A percentile compares a stretch with the other conserved stretches of the same genome.
These are phyloP conservation scores for Cymbidium sinense DNA, from an alignment of 106 monocot species.

Conservation along the genomic window DNA sequence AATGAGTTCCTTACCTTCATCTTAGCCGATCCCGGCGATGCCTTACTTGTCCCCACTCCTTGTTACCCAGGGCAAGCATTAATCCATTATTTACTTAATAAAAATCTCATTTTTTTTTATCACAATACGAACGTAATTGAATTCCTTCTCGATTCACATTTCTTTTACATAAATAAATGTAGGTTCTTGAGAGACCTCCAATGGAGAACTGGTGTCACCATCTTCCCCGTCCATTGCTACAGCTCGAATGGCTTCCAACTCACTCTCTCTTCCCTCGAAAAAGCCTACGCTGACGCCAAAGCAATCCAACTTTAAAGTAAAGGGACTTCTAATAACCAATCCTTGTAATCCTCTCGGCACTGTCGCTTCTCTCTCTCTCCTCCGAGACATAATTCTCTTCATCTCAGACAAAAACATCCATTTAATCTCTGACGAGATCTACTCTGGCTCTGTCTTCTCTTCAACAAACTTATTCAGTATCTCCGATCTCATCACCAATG, in stretches of 20 bases:
- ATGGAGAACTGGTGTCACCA: constrained; percentile 72
- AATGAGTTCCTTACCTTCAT: constrained; percentile 71
- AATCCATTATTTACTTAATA: too few species aligned
- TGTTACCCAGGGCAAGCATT: constrained; percentile 70
- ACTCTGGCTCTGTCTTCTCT: constrained; percentile 77
- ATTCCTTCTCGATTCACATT: neutral
- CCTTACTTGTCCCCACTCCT: constrained; percentile 74
- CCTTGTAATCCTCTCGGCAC: constrained; percentile 62
- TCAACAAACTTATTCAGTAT: constrained; percentile 41
- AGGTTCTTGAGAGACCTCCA: constrained; percentile 81
- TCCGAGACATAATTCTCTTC: constrained; percentile 49
- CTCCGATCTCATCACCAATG: constrained; percentile 25
- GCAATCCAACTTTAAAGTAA: constrained; percentile 18
- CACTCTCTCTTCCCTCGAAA: constrained; percentile 30
- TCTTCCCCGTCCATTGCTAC: constrained; percentile 49
- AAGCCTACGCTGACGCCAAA: constrained; percentile 26
- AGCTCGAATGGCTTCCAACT: constrained; percentile 57
- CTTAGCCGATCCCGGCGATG: constrained; percentile 70
- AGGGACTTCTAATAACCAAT: constrained; percentile 50
- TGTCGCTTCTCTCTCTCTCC: constrained; percentile 18
- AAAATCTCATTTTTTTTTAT: neutral
- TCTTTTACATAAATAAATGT: neutral
- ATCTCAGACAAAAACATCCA: constrained; percentile 44
- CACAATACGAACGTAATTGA: too few species aligned
- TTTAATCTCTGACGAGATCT: constrained; percentile 79